These are phyloP conservation scores for Solanum stenotomum DNA, from an alignment of 257 asterid species.

Conservation along the genomic window DNA sequence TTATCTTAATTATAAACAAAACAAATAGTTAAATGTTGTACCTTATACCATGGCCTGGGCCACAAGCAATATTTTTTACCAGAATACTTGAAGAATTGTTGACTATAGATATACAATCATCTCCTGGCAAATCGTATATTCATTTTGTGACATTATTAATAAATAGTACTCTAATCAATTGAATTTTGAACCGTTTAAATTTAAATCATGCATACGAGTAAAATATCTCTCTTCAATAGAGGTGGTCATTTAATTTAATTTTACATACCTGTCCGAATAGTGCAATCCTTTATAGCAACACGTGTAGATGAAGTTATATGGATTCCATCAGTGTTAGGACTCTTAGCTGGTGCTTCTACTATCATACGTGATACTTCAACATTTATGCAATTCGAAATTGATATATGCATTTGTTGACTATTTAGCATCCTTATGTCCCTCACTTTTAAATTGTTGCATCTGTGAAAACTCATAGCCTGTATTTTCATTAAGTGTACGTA, in stretches of 20 bases:
- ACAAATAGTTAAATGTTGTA: constrained; percentile 3
- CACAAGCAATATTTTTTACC: constrained; percentile 39
- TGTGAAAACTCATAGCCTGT: constrained; percentile 82
- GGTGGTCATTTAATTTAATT: neutral
- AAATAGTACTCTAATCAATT: neutral
- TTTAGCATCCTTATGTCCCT: constrained; percentile 30
- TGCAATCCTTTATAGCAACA: constrained; percentile 35
- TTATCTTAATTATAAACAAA: too few species aligned
- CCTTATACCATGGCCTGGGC: constrained; percentile 91
- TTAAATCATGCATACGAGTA: neutral
- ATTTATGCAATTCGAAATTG: constrained; percentile 34
- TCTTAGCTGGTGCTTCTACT: constrained; percentile 50
- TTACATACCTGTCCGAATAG: constrained; percentile 26
- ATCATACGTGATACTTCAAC: constrained; percentile 39
- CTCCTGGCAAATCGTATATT: constrained; percentile 33
- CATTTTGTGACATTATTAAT: neutral
- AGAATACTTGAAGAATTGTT: constrained; percentile 57
- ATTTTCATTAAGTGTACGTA: neutral
- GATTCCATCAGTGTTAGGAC: constrained; percentile 90
- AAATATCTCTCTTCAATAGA: neutral
- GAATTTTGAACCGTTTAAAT: too few species aligned
- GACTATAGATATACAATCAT: constrained; percentile 88
- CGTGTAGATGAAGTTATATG: constrained; percentile 60
- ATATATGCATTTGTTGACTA: constrained; percentile 72
- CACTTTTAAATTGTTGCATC: constrained; percentile 57